Evolutionary conservation across 495 filamentous ascomycete genomes (phyloP), one percentile per base, ranked within the genome.

Genomic region (Cercophora samala): DNA sequence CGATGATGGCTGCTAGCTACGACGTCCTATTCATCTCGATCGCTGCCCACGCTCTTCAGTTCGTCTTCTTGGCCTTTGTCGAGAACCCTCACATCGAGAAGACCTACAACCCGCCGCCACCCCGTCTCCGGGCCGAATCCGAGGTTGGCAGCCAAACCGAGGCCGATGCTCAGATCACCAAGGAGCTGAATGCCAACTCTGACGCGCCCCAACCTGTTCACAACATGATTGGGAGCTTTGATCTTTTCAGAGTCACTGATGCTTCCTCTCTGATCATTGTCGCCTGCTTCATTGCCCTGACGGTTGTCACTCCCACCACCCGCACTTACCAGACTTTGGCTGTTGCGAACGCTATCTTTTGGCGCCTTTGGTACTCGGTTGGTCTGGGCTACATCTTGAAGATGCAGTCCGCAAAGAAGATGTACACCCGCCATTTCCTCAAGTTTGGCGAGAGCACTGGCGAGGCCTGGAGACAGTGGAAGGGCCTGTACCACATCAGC

Each of bases 51-150:
- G 91, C 92, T 74, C 90, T 92, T 66, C 95, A 99, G 80, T 93
- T 99, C 73, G 90, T 88, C 42, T 99, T 99, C 82, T 83, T 99
- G 66, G 85, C 90, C 4, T 77, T 91, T 56, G 90, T 99, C 63
- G 95, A 99, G 78, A 97, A 96, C 75, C 95, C 95, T 17, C 95
- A 99, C 72, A 99, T 99, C 77, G 93, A 99, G 75, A 97, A 96
- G 81, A 97, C 90, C 11, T 99, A 99, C 81, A 97, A 97, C 73
- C 85, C 92, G 25, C 93, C 93, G 25, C 87, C 92, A 32, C 89
- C 91, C 24, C 88, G 92, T 74, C 86, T 86, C 76, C 84, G 83
- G 65, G 69, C 69, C 60, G 72, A 72, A 25, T 75, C 68, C 68
- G 81, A 70, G 72, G 75, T 65, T 65, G 83, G 84, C 58, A 71